Conservation (phyloP, 139 green algal genomes). For the Picochlorum sp. region DNA sequence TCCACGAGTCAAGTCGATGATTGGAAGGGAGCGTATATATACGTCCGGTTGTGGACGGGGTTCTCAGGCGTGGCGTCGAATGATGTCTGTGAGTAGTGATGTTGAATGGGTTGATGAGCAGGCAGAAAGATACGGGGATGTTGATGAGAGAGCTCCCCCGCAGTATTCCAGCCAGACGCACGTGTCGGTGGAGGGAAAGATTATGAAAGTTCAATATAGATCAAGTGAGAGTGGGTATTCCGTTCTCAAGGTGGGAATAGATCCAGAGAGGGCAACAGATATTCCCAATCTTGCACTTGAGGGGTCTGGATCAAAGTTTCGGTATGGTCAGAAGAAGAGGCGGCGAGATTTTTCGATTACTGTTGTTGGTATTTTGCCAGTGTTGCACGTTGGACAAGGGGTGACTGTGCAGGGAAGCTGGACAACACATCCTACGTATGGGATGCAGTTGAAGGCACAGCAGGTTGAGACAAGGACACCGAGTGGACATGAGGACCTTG, state of each 20-base stretch:
- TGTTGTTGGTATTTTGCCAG: conserved; percentile 29
- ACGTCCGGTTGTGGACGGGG: too few species aligned
- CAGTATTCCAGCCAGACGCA: not conserved
- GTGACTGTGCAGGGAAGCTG: conserved; percentile 29
- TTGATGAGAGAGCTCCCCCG: too few species aligned
- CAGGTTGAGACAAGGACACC: conserved; percentile 10
- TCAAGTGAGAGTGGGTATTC: conserved; percentile 30
- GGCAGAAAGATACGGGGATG: too few species aligned
- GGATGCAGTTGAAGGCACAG: conserved; percentile 20
- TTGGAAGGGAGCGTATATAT: too few species aligned
- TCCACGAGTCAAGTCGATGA: too few species aligned
- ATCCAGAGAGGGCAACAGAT: not conserved
- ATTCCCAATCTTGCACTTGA: not conserved
- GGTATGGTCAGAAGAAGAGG: not conserved
- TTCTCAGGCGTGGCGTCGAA: too few species aligned
- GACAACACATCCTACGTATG: conserved; percentile 32
- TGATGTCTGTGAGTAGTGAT: too few species aligned
- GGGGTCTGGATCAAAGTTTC: not conserved
- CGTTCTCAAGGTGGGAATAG: conserved; percentile 21
- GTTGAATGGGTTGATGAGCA: too few species aligned
- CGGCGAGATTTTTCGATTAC: conserved; percentile 3
- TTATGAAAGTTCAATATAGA: conserved; percentile 28
- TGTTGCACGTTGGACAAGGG: conserved; percentile 22
- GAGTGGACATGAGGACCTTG: conserved; percentile 11
- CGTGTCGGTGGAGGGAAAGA: conserved; percentile 17